A percentile compares a stretch with the other conserved stretches of the same genome.
Evolutionary conservation across 352 stramenopile species (phyloP).

Genomic region (Globisporangium megalacanthum): DNA sequence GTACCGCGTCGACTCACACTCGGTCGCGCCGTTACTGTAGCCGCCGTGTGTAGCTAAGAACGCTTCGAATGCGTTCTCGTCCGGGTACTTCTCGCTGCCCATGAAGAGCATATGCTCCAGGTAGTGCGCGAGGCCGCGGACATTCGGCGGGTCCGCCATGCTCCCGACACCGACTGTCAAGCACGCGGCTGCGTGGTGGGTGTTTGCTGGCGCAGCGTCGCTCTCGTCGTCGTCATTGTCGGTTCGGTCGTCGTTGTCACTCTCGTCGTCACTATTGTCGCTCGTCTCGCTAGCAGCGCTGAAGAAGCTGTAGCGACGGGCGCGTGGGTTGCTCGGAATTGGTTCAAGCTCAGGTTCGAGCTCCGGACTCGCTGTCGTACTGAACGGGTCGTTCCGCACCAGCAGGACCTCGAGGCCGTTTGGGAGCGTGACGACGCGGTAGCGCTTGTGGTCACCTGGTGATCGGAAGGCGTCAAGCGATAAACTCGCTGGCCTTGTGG

Average conservation of each 20-base stretch:
- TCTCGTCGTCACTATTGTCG: constrained; percentile 13
- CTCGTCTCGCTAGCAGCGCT: constrained; percentile 2
- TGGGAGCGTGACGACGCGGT: constrained; percentile 51
- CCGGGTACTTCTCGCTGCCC: constrained; percentile 87
- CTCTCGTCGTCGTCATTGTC: constrained; percentile 10
- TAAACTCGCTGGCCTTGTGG: constrained; percentile 1
- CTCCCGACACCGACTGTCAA: constrained; percentile 54
- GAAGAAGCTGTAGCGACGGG: constrained; percentile 15
- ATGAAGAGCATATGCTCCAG: constrained; percentile 94
- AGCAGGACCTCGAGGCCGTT: constrained; percentile 69
- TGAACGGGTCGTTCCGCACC: constrained; percentile 38
- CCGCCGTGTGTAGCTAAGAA: constrained; percentile 86
- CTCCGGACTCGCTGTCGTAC: background rate
- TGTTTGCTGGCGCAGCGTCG: constrained; percentile 10
- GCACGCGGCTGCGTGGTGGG: constrained; percentile 37
- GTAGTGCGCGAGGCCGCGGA: constrained; percentile 76
- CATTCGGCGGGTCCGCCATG: constrained; percentile 43
- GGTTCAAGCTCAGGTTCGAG: constrained; percentile 1
- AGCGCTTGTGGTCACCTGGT: constrained; percentile 61
- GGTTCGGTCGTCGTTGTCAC: constrained; percentile 13
- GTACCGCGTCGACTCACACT: constrained; percentile 88
- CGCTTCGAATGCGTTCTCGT: constrained; percentile 88
- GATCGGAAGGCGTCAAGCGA: constrained; percentile 50
- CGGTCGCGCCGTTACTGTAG: constrained; percentile 88
- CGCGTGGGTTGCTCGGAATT: background rate